Base-by-base conservation (phyloP, 2,329 filamentous ascomycete genomes). In the Exophiala calicioides region DNA sequence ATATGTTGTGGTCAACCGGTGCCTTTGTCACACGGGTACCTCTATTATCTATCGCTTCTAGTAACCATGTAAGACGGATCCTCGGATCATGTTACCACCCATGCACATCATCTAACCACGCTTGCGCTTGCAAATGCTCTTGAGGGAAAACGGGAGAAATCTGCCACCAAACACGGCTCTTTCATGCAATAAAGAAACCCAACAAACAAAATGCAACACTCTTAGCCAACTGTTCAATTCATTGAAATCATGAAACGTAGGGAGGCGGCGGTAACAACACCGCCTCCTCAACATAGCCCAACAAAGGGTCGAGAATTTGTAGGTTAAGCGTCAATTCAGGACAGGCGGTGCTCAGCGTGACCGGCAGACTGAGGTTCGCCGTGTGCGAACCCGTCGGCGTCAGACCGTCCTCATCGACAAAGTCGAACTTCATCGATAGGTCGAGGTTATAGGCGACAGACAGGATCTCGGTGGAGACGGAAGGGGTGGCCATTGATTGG, bases 191-290 rank as follows among this genome's bases (percentile, higher is more conserved):
- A n/a, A n/a, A n/a, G n/a, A n/a, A n/a, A n/a, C n/a, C n/a, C n/a
- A n/a, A n/a, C n/a, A n/a, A n/a, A n/a, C n/a, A n/a, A n/a, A n/a
- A n/a, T n/a, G n/a, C n/a, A n/a, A n/a, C n/a, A n/a, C n/a, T n/a
- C n/a, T n/a, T n/a, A n/a, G n/a, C n/a, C n/a, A n/a, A n/a, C n/a
- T n/a, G n/a, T n/a, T n/a, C n/a, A n/a, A n/a, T n/a, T n/a, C n/a
- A n/a, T n/a, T n/a, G n/a, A n/a, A n/a, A 16, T 46, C 45, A 54
- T 29, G 40, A 50, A 13, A 51, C 36, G 40, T 54, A 54, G 30
- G 47, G 47, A 15, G 52, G 52, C n/a, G 52, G 52, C 16, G 52
- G 47, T 26, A 41, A 43, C 2, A 45, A 19, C 10, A 34, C 33
- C 20, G 44, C 39, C 32, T 48, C 44, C 29, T 51, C 52, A 13